Conservation (phyloP, 1,139 yeast genomes). For the Yamadazyma siamensis region DNA sequence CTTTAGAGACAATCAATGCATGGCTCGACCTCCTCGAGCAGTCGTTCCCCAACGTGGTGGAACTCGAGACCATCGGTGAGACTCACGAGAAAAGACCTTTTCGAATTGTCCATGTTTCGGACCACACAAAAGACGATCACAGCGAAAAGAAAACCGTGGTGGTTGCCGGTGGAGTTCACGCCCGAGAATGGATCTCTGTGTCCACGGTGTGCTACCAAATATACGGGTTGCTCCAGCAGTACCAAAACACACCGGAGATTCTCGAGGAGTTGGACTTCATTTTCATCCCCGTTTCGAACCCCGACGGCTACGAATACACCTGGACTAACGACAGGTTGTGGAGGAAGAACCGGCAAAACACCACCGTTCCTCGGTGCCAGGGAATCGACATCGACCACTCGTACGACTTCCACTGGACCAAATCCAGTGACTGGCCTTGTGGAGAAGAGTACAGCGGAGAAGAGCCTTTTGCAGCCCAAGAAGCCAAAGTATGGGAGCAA, state of each 20-base stretch:
- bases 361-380: conserved; percentile 61
- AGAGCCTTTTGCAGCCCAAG: conserved; percentile 71
- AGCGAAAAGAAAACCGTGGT: conserved; percentile 62
- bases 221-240: conserved; percentile 52
- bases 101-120: conserved; percentile 61
- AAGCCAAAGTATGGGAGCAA: conserved; percentile 60
- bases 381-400: conserved; percentile 90
- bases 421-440: conserved; percentile 67
- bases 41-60: conserved; percentile 55
- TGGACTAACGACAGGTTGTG: conserved; percentile 82
- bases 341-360: conserved; percentile 84
- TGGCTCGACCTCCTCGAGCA: conserved; percentile 64
- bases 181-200: conserved; percentile 86
- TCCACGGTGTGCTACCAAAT: conserved; percentile 65
- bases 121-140: conserved; percentile 45
- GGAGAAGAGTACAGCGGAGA: conserved; percentile 83
- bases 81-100: conserved; percentile 72
- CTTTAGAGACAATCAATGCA: conserved; percentile 62
- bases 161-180: conserved; percentile 81
- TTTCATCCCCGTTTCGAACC: conserved; percentile 80
- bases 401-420: conserved; percentile 71
- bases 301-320: conserved; percentile 85
- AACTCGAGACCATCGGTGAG: conserved; percentile 64
- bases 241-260: conserved; percentile 39
- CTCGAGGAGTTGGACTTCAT: conserved; percentile 57